These are phyloP conservation scores for Nidularia sp. DNA, from an alignment of 768 basidiomycete species.

Conservation along the genomic window DNA sequence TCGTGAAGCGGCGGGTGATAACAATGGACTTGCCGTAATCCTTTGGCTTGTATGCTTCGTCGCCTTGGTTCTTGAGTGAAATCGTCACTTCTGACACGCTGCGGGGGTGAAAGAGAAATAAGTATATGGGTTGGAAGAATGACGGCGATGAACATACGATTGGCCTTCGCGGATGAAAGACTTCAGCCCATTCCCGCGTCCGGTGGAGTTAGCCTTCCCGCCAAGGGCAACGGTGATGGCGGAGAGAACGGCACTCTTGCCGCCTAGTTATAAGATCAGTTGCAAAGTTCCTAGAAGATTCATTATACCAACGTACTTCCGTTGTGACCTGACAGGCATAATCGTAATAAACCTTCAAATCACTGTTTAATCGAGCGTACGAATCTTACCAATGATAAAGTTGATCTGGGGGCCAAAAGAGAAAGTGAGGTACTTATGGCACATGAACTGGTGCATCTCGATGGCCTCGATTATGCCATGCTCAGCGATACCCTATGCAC, in stretches of 20 bases:
- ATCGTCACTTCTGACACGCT: slow-evolving; percentile 78
- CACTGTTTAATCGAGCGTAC: neutral
- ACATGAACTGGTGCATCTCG: slow-evolving; percentile 94
- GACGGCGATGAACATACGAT: slow-evolving; percentile 40
- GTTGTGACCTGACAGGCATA: slow-evolving; percentile 63
- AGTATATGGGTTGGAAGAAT: neutral
- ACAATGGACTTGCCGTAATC: slow-evolving; percentile 86
- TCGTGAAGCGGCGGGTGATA: slow-evolving; percentile 77
- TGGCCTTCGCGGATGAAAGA: slow-evolving; percentile 85
- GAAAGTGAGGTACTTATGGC: slow-evolving; percentile 81
- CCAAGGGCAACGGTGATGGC: slow-evolving; percentile 92
- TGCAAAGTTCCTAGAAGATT: neutral
- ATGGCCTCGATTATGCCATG: slow-evolving; percentile 85
- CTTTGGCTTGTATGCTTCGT: slow-evolving; percentile 81
- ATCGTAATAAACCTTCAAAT: neutral
- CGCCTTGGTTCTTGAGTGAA: slow-evolving; percentile 83
- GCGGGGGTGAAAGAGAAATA: neutral
- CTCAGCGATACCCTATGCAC: slow-evolving; percentile 67
- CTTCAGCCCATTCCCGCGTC: slow-evolving; percentile 81
- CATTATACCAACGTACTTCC: slow-evolving; percentile 61
- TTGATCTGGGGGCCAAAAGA: slow-evolving; percentile 92
- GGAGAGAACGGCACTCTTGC: slow-evolving; percentile 91
- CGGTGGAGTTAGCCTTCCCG: slow-evolving; percentile 88
- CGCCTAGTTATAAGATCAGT: slow-evolving; percentile 47
- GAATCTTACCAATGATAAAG: slow-evolving; percentile 81